Percentiles rank a stretch among this genome's conserved stretches.
Conservation (phyloP, 2,329 filamentous ascomycete genomes). For the Aspergillus nomiae region DNA sequence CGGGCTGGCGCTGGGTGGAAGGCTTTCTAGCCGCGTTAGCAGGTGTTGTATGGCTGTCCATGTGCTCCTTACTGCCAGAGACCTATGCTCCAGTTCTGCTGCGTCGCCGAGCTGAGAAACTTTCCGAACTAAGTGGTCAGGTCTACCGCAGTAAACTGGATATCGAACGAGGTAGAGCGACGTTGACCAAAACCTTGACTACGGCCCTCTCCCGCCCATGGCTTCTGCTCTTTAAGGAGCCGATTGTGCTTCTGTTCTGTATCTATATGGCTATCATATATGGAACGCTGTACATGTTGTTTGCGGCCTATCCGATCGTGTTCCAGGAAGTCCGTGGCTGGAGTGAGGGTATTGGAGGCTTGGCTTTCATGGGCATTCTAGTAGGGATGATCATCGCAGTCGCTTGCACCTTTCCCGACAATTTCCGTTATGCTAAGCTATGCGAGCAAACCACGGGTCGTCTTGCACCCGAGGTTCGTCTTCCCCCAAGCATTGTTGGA, state of each 20-base stretch:
- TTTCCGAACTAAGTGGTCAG: slow-evolving; percentile 50
- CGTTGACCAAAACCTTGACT: slow-evolving; percentile 37
- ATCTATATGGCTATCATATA: slow-evolving; percentile 29
- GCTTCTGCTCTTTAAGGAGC: slow-evolving; percentile 29
- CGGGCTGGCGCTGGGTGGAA: slow-evolving; percentile 70
- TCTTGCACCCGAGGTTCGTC: slow-evolving; percentile 57
- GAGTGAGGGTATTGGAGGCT: slow-evolving; percentile 47
- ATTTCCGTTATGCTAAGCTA: slow-evolving; percentile 33
- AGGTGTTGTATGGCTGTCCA: slow-evolving; percentile 52
- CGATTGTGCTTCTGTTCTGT: slow-evolving; percentile 16
- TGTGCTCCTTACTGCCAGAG: slow-evolving; percentile 22
- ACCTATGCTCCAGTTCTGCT: slow-evolving; percentile 51
- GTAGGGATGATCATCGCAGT: slow-evolving; percentile 41
- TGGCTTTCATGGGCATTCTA: slow-evolving; percentile 51
- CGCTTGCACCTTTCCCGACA: slow-evolving; percentile 41
- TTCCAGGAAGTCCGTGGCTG: slow-evolving; percentile 33
- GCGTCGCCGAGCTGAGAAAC: slow-evolving; percentile 45
- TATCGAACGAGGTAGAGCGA: slow-evolving; percentile 41
- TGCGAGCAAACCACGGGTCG: slow-evolving; percentile 23
- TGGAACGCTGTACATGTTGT: slow-evolving; percentile 21
- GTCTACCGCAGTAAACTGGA: slow-evolving; percentile 41
- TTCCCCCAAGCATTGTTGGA: slow-evolving; percentile 53
- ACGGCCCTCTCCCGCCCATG: slow-evolving; percentile 49
- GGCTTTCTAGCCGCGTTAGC: slow-evolving; percentile 65
- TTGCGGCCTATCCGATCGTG: slow-evolving; percentile 21